Evolutionary conservation across 2,329 filamentous ascomycete species (phyloP), one percentile per base, ranked within the genome.

Genomic region (Chaetothyriales sp.): DNA sequence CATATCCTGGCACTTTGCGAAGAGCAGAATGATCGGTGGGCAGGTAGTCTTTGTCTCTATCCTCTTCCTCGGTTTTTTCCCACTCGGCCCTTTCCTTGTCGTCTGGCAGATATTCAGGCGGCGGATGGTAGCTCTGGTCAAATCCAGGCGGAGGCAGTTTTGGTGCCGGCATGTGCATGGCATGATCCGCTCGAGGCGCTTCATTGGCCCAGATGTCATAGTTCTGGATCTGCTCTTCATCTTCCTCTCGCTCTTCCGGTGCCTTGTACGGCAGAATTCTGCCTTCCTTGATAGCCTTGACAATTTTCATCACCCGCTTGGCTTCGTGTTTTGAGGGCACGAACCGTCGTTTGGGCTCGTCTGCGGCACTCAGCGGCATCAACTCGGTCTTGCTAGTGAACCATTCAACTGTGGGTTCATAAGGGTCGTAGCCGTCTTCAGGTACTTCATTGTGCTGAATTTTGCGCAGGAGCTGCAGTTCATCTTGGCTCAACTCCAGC

Each of bases 201-300:
- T 98, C 90, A 62, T 96, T 86, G 49, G 90, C 87, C 92, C 92
- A 98, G 50, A 98, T 78, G 63, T 98, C 92, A 63, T 88, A 95
- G 62, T 81, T 81, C 20, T 77, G 77, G 43, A 84, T 73, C 49
- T 84, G 80, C 53, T 84, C 74, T 51, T 86, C 80, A 49, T 84
- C 78, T 51, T 86, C 80, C 57, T 89, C 79, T 55, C 81, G 77
- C 60, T 86, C 84, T 61, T 80, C 75, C 0, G 81, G 80, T 3
- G 87, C 79, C 64, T 82, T 87, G 71, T 93, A 94, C 3, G 93
- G 93, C 62, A 94, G 72, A 59, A 98, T 96, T 47, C 88, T 81
- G 36, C 93, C 92, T 68, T 96, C 90, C 57, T 84, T 81, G 60
- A 98, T 98, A 39, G 92, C 92, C 63, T 86, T 87, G 49, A 96